Evolutionary conservation across 2,329 filamentous ascomycete species (phyloP), one percentile per base, ranked within the genome.

Genomic region (Colletotrichum cuscutae): DNA sequence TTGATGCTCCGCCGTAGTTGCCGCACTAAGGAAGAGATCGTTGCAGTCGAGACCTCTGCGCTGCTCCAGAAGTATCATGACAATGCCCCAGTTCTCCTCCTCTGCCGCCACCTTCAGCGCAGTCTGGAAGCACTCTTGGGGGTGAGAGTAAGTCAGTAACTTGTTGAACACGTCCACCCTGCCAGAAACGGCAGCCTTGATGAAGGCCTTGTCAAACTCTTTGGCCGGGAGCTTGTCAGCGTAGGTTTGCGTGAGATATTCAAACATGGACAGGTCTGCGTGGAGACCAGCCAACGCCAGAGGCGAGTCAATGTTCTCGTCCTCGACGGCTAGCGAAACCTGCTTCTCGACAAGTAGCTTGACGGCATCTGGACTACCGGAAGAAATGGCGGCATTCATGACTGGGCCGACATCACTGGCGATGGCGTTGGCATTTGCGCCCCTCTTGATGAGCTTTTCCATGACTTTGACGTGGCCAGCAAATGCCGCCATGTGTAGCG

Each of bases 311-410:
- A 81, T 68, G 30, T 77, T 75, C 2, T 79, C 77, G 15, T 72
- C 75, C 8, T 82, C 79, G 4, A 79, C 75, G 6, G 80, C 77
- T 9, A 85, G 76, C 5, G 81, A 80, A 5, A 83, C 83, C 19
- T 82, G 78, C 8, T 80, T 77, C 26, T 82, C 78, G 1, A 85
- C 83, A 1, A 85, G 77, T 26, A 85, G 75, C 68, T 81, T 80
- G 1, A 85, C 83, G 0, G 83, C 82, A 1, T 80, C 82, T 8
- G 79, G 77, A 19, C 84, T 85, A 4, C 84, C 83, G 1, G 83
- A 85, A 11, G 77, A 78, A 11, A 85, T 85, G 1, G 84, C 84
- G 0, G 82, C 80, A 52, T 84, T 84, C 19, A 85, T 79, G 0
- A 85, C 83, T 0, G 79, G 80, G 0, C 82, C 71, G 65, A 77